A percentile compares a stretch with the other conserved stretches of the same genome.
These are phyloP conservation scores for Escovopsis sp. DNA, from an alignment of 2,329 filamentous ascomycete genomes.

Conservation along the genomic window DNA sequence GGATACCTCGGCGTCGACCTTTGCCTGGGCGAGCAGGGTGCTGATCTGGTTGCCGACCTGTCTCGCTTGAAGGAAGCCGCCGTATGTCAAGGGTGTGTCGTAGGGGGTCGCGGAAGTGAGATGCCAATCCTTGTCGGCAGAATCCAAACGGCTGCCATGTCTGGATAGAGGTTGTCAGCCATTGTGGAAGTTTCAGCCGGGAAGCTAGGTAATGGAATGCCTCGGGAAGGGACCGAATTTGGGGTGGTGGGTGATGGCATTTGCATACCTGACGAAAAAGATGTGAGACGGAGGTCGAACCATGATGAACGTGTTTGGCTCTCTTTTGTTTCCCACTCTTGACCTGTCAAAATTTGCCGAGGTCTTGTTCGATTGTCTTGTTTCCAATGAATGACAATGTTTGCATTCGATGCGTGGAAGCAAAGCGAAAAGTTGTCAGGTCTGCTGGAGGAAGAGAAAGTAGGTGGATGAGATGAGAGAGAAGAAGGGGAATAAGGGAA, in stretches of 20 bases:
- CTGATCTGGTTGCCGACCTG: slow-evolving; percentile 72
- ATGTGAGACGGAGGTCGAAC: slow-evolving; percentile 26
- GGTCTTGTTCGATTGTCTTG: neutral
- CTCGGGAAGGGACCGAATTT: neutral
- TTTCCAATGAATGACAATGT: too few relatives aligned
- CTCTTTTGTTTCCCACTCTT: too few relatives aligned
- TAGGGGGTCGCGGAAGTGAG: slow-evolving; percentile 86
- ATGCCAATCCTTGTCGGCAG: slow-evolving; percentile 91
- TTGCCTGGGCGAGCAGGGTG: slow-evolving; percentile 46
- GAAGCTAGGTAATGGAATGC: neutral
- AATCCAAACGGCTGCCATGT: slow-evolving; percentile 87
- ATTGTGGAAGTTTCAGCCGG: neutral
- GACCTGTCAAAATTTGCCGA: too few relatives aligned
- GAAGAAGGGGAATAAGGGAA: neutral
- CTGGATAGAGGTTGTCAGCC: slow-evolving; percentile 24
- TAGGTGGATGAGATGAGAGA: neutral
- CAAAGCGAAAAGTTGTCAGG: too few relatives aligned
- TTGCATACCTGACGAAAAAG: slow-evolving; percentile 27
- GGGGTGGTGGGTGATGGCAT: neutral
- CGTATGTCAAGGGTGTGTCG: slow-evolving; percentile 87
- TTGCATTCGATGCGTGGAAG: neutral
- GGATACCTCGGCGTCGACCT: slow-evolving; percentile 26
- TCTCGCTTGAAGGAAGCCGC: slow-evolving; percentile 79
- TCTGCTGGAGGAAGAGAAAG: too few relatives aligned
- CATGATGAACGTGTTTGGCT: slow-evolving; percentile 12